These are phyloP conservation scores for Sporothrix sp. DNA, from an alignment of 2,329 filamentous ascomycete genomes.

Conservation along the genomic window DNA sequence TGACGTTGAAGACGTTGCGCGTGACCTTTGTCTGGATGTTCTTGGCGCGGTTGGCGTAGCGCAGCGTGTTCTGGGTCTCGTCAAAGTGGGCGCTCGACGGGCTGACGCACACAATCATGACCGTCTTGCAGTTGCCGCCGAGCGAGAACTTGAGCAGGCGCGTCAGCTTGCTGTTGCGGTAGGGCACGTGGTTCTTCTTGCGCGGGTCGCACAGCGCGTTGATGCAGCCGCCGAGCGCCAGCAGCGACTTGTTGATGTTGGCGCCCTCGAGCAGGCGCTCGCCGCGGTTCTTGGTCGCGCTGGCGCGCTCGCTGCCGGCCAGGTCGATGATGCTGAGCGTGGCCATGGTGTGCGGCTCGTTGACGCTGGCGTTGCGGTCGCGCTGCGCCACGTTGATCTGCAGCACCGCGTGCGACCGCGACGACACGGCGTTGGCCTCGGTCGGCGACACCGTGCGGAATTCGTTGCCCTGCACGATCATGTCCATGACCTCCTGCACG, in stretches of 20 bases:
- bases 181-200: conserved; percentile 89
- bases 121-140: conserved; percentile 95
- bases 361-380: conserved; percentile 82
- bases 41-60: conserved; percentile 95
- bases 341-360: conserved; percentile 95
- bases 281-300: conserved; percentile 91
- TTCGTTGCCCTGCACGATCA: conserved; percentile 92
- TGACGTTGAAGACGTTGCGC: conserved; percentile 98
- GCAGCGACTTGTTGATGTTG: conserved; percentile 97
- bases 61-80: conserved; percentile 94
- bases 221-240: conserved; percentile 93
- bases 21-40: conserved; percentile 99
- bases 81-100: conserved; percentile 95
- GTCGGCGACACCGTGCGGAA: conserved; percentile 93
- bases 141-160: conserved; percentile 93
- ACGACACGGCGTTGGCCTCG: conserved; percentile 94
- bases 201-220: conserved; percentile 92
- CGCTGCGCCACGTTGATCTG: conserved; percentile 96
- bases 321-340: conserved; percentile 97
- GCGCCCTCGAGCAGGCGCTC: conserved; percentile 86
- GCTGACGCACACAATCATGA: conserved; percentile 99
- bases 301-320: conserved; percentile 89
- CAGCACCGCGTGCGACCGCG: conserved; percentile 89
- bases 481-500: conserved; percentile 97
- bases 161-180: conserved; percentile 95